Percentiles rank a stretch among this genome's conserved stretches.
Conservation (phyloP, 805 yeast species). For the Cyberlindnera veronae region DNA sequence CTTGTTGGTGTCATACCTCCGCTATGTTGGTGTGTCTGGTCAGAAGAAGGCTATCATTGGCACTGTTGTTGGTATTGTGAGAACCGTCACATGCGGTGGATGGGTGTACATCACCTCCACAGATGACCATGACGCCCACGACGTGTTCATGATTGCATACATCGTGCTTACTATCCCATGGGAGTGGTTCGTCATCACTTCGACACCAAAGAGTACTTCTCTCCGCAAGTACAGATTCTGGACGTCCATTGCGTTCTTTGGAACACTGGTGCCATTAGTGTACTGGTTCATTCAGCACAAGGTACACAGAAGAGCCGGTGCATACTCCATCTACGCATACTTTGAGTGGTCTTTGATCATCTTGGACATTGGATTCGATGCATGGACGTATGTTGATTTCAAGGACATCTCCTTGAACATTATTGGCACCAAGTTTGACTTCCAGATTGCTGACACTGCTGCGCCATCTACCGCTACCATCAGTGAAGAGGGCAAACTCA, state of each 20-base stretch:
- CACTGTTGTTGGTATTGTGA: constrained; percentile 64
- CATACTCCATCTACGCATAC: constrained; percentile 91
- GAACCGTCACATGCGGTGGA: constrained; percentile 96
- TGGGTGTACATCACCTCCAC: constrained; percentile 98
- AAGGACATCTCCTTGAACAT: constrained; percentile 47
- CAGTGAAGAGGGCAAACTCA: constrained; percentile 10
- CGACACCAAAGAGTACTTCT: constrained; percentile 45
- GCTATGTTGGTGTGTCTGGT: constrained; percentile 35
- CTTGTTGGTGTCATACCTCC: constrained; percentile 48
- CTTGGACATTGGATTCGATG: constrained; percentile 81
- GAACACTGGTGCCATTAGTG: constrained; percentile 72
- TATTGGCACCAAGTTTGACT: constrained; percentile 19
- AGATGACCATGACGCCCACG: constrained; percentile 96
- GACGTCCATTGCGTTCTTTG: constrained; percentile 63
- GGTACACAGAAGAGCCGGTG: constrained; percentile 84
- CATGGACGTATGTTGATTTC: constrained; percentile 74
- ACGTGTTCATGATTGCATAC: constrained; percentile 90
- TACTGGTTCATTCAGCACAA: constrained; percentile 92
- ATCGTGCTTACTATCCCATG: constrained; percentile 89
- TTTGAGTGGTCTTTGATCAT: constrained; percentile 90
- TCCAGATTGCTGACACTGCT: constrained; percentile 18
- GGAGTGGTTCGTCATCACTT: constrained; percentile 62
- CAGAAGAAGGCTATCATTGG: constrained; percentile 38
- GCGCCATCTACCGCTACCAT: background rate
- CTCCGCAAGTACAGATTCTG: constrained; percentile 49